Evolutionary conservation across 768 basidiomycete species (phyloP).

Genomic region (Termitomyces sp.): DNA sequence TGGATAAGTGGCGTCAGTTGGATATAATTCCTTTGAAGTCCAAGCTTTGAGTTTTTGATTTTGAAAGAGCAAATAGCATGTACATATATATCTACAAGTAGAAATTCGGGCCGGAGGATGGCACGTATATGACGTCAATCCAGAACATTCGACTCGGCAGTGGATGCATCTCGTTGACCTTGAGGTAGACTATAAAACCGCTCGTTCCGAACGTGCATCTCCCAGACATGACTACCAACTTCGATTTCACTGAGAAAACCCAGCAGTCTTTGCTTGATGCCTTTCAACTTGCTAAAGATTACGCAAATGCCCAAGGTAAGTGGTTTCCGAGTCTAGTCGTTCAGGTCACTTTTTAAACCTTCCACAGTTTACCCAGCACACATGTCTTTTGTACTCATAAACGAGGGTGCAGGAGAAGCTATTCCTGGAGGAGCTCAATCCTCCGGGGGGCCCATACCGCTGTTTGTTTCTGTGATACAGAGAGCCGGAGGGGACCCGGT

Average conservation of each 20-base stretch:
- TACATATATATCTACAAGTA: neutral
- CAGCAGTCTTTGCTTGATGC: slow-evolving; percentile 64
- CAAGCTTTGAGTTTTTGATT: slow-evolving; percentile 6
- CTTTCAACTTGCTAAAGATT: slow-evolving; percentile 78
- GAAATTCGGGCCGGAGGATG: neutral
- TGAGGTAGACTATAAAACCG: neutral
- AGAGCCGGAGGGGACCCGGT: slow-evolving; percentile 85
- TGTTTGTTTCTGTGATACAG: slow-evolving; percentile 75
- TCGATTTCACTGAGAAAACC: slow-evolving; percentile 87
- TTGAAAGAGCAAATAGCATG: too few species aligned
- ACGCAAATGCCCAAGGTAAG: slow-evolving; percentile 75
- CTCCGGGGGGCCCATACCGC: slow-evolving; percentile 32
- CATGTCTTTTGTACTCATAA: slow-evolving; percentile 74
- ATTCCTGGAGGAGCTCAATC: slow-evolving; percentile 27
- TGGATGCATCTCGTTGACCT: neutral
- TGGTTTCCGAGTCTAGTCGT: neutral
- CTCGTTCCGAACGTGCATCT: neutral
- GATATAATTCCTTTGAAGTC: slow-evolving; percentile 12
- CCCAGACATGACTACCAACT: slow-evolving; percentile 40
- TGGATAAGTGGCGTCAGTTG: slow-evolving; percentile 11
- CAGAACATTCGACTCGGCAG: slow-evolving; percentile 3
- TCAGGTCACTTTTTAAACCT: slow-evolving; percentile 6
- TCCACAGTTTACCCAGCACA: slow-evolving; percentile 74
- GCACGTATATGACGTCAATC: slow-evolving; percentile 8
- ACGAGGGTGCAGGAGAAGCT: slow-evolving; percentile 45